These are phyloP conservation scores for Cyclocybe aegerita DNA, from an alignment of 768 basidiomycete genomes.

Conservation along the genomic window DNA sequence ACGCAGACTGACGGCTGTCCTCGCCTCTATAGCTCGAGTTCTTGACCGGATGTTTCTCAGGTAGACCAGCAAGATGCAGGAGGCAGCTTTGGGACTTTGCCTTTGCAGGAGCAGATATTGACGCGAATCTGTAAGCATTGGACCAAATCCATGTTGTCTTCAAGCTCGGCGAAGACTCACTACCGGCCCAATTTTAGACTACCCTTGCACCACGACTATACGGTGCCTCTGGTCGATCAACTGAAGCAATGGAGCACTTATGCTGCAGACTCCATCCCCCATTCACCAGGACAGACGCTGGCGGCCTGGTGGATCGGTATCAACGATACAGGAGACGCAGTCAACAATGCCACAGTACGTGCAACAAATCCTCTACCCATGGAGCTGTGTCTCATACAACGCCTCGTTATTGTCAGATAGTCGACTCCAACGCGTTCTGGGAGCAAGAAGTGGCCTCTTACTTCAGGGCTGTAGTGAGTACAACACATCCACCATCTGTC, in stretches of 20 bases:
- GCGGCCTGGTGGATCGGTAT: constrained; percentile 62
- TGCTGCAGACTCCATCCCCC: constrained; percentile 44
- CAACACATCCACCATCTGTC: background rate
- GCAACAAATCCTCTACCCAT: constrained; percentile 12
- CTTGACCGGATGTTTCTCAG: constrained; percentile 49
- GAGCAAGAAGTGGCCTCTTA: constrained; percentile 47
- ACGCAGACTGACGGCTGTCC: background rate
- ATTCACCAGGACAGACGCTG: constrained; percentile 40
- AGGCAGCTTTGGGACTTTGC: constrained; percentile 57
- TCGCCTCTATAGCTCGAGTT: constrained; percentile 41
- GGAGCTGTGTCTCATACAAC: background rate
- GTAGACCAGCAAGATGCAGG: too few relatives aligned
- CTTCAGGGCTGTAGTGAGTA: constrained; percentile 48
- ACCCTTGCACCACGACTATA: constrained; percentile 47
- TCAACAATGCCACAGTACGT: constrained; percentile 24
- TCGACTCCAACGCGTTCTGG: constrained; percentile 49
- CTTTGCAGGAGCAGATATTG: constrained; percentile 52
- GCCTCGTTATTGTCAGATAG: constrained; percentile 31
- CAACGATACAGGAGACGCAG: constrained; percentile 55
- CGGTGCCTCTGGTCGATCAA: constrained; percentile 45
- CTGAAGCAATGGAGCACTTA: constrained; percentile 48
- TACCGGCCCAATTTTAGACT: constrained; percentile 28
- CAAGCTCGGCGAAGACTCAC: background rate
- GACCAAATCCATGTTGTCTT: too few relatives aligned
- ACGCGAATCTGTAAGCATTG: constrained; percentile 30